Evolutionary conservation across 441 rosid genomes (phyloP), one percentile per base, ranked within the genome.

Genomic region (Pelargonium australe): DNA sequence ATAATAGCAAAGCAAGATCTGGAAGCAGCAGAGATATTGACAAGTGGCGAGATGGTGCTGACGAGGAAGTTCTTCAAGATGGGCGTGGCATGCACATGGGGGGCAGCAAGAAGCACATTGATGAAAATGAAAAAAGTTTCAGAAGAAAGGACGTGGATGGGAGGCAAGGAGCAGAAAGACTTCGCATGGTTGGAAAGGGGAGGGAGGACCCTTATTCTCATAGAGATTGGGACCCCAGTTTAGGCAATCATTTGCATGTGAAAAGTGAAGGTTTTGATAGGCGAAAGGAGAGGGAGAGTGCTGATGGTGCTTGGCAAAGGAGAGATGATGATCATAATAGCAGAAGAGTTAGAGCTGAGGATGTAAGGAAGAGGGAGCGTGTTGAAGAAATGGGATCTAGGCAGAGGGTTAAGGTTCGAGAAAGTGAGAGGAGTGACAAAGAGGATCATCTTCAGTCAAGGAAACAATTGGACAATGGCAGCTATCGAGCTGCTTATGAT

Each of bases 1-100:
- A 90, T 73, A 85, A 83, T 77, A 89, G 96, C 80, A 90, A 92
- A 89, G 92, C 86, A 70, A 86, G 88, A 82, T 88, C 97, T 62
- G 91, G 88, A 40, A 87, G 92, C 82, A 87, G 91, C 81, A 85
- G 84, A 79, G 97, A 95, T 79, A 49, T 82, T 83, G 89, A 78
- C 73, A 89, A 87, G 79, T 77, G 85, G 80, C 85, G 72, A 66
- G 92, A 85, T 76, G 77, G 81, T 69, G 81, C 75, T 68, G 99
- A 88, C 51, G 96, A 92, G 73, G 97, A 95, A 80, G 82, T 82
- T 77, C 78, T 84, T 75, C 96, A 92, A 82, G 91, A 73, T 73
- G 80, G 84, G 64, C 81, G 75, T 71, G 79, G 79, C 70, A 62
- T 78, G 63, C 86, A 77, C 57, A 53, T 70, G 23, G 86, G 83